Percentiles rank a stretch among this genome's conserved stretches.
These are phyloP conservation scores for Phycomyces blakesleeanus DNA, from an alignment of 192 early-diverging fungal genomes.

Conservation along the genomic window DNA sequence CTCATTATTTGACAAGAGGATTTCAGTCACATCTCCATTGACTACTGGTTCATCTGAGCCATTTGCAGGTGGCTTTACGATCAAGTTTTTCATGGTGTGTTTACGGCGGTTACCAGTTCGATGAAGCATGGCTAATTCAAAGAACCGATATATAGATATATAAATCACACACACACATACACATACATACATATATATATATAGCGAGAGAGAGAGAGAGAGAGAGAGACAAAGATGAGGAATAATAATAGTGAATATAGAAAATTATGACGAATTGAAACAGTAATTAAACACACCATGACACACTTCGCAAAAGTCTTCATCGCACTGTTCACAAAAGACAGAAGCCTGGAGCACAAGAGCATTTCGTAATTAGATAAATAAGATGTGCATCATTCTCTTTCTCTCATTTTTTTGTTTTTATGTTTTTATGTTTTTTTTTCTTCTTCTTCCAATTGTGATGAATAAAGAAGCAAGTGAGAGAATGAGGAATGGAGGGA, in stretches of 20 bases:
- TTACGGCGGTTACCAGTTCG: conserved; percentile 67
- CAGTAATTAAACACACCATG: conserved; percentile 37
- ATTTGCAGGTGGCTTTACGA: conserved; percentile 7
- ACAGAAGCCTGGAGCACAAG: conserved; percentile 42
- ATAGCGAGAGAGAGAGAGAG: neutral
- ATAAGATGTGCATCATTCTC: neutral
- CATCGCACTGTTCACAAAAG: conserved; percentile 84
- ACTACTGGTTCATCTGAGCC: neutral
- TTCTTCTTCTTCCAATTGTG: neutral
- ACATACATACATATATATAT: too few relatives aligned
- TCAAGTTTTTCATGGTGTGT: conserved; percentile 48
- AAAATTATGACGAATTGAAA: neutral
- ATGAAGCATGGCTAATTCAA: conserved; percentile 68
- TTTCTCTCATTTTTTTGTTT: neutral
- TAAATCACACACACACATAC: too few relatives aligned
- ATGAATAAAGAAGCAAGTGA: neutral
- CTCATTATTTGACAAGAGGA: conserved; percentile 2
- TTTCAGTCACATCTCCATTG: neutral
- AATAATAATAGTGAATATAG: neutral
- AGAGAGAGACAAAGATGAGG: neutral
- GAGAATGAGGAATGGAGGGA: neutral
- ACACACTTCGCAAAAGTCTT: conserved; percentile 93
- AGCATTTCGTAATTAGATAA: conserved; percentile 1
- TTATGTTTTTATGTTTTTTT: neutral
- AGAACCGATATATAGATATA: too few relatives aligned